Conservation (phyloP, 306 rosid species). For the Corylus avellana region DNA sequence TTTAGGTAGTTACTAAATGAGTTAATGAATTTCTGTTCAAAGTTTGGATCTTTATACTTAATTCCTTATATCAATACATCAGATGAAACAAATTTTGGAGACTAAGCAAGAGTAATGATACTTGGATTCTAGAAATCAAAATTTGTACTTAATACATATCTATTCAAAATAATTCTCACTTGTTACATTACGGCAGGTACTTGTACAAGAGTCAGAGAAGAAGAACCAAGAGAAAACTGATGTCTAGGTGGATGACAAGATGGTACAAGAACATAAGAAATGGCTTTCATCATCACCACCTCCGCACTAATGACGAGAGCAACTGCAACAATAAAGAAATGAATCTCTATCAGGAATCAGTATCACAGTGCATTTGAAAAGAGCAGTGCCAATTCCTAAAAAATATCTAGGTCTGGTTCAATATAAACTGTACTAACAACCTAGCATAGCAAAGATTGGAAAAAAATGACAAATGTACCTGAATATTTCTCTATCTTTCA, state of each 20-base stretch:
- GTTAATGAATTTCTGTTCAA: neutral
- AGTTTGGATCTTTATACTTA: neutral
- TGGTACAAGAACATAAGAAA: neutral
- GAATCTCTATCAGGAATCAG: conserved; percentile 24
- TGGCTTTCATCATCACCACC: conserved; percentile 60
- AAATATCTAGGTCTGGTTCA: neutral
- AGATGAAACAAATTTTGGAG: neutral
- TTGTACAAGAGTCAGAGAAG: neutral
- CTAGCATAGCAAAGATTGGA: neutral
- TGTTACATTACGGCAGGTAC: neutral
- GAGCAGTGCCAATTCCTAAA: neutral
- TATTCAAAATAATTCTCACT: neutral
- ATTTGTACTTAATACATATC: neutral
- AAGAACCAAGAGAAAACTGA: neutral
- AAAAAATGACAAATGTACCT: neutral
- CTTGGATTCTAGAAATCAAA: neutral
- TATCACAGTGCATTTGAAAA: conserved; percentile 11
- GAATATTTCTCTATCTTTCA: neutral
- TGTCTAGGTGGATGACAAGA: conserved; percentile 2
- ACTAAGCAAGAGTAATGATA: neutral
- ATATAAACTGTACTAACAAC: conserved; percentile 1
- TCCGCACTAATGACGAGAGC: conserved; percentile 81
- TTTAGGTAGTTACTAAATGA: neutral
- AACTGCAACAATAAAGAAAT: conserved; percentile 55
- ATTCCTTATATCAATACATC: neutral